A percentile compares a stretch with the other conserved stretches of the same genome.
These are phyloP conservation scores for Fusarium secorum DNA, from an alignment of 2,329 filamentous ascomycete species.

Conservation along the genomic window DNA sequence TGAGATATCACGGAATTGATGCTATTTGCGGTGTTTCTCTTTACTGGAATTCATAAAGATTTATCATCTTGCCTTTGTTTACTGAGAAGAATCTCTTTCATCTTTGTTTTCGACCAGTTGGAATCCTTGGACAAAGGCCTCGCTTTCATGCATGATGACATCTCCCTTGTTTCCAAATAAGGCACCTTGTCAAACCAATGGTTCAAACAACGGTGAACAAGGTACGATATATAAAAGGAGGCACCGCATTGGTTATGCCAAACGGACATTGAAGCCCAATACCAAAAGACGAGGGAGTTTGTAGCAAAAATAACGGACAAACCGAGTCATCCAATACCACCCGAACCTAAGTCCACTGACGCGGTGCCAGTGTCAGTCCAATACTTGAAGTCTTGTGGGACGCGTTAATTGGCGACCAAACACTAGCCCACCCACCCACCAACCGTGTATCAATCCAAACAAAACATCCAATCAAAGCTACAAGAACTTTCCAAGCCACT, in stretches of 20 bases:
- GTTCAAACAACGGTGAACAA: not conserved
- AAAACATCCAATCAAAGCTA: constrained; percentile 21
- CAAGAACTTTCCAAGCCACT: constrained; percentile 20
- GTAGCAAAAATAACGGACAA: constrained; percentile 10
- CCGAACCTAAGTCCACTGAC: not conserved
- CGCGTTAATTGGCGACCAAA: constrained; percentile 31
- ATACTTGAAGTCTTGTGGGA: constrained; percentile 12
- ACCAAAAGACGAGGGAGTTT: not conserved
- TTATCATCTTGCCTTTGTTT: not conserved
- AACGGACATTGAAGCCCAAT: not conserved
- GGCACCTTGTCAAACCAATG: not conserved
- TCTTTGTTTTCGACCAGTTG: not conserved
- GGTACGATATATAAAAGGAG: not conserved
- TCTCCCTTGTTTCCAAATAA: not conserved
- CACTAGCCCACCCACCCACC: constrained; percentile 10
- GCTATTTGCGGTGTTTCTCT: not conserved
- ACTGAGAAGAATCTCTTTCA: not conserved
- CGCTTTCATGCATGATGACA: constrained; percentile 31
- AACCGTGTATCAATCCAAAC: constrained; percentile 27
- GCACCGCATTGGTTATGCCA: not conserved
- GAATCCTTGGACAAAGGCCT: constrained; percentile 19
- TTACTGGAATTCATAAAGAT: not conserved
- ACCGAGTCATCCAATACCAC: not conserved
- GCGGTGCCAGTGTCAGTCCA: not conserved
- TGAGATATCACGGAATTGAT: not conserved